Evolutionary conservation across 2,329 filamentous ascomycete genomes (phyloP).

Genomic region (Setomelanomma holmii): DNA sequence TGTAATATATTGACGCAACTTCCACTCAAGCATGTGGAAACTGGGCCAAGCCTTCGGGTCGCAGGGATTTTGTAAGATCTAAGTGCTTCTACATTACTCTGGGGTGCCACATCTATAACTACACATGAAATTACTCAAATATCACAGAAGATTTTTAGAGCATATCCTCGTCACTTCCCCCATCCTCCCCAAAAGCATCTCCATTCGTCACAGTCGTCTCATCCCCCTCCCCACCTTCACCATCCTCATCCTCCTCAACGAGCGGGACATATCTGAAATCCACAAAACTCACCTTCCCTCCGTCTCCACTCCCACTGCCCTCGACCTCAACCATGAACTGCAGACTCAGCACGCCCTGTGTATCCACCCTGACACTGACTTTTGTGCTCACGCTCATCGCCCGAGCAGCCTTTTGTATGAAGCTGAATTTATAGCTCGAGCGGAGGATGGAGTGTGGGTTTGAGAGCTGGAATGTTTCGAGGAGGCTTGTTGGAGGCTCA

Average conservation of each 20-base stretch:
- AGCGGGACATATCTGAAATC: constrained; percentile 85
- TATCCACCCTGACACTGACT: constrained; percentile 87
- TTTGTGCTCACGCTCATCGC: constrained; percentile 95
- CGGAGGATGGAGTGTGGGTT: constrained; percentile 28
- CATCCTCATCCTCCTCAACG: constrained; percentile 63
- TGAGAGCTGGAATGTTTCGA: constrained; percentile 76
- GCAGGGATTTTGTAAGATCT: too few species aligned
- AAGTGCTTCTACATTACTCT: too few species aligned
- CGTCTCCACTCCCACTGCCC: constrained; percentile 27
- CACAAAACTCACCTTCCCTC: constrained; percentile 72
- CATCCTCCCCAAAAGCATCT: constrained; percentile 4
- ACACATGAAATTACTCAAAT: too few species aligned
- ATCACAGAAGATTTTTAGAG: too few species aligned
- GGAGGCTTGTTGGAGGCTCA: constrained; percentile 50
- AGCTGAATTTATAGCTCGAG: constrained; percentile 83
- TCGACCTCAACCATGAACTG: constrained; percentile 97
- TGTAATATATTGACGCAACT: too few species aligned
- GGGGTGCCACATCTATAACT: too few species aligned
- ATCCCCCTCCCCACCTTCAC: constrained; percentile 18
- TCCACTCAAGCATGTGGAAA: too few species aligned
- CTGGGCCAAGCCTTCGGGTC: too few species aligned
- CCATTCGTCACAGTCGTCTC: constrained; percentile 26
- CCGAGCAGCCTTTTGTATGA: constrained; percentile 83
- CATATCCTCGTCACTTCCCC: constrained; percentile 2
- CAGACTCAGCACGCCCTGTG: constrained; percentile 87